phyloP scores from a whole-genome alignment of 2,329 filamentous ascomycete genomes.

The Talaromyces sp. region DNA sequence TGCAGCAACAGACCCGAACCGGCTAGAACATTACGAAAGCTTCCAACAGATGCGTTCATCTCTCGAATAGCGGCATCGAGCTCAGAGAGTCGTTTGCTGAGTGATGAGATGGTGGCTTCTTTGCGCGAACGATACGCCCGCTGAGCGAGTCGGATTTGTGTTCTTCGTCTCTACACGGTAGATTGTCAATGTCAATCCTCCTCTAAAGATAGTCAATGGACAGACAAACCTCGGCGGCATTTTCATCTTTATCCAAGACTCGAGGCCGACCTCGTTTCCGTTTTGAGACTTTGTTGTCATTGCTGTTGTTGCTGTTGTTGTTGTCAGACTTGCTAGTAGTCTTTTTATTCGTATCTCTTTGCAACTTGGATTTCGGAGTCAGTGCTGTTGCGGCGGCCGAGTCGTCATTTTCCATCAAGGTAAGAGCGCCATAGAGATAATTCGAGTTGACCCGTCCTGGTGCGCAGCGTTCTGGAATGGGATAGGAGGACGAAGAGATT shows the following conservation, averaged over 20 bases:
- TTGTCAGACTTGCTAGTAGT: not conserved
- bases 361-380: not conserved
- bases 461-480: not conserved
- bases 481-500: constrained; percentile 11
- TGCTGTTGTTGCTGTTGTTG: not conserved
- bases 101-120: constrained; percentile 68
- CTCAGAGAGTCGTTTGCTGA: constrained; percentile 65
- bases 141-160: constrained; percentile 80
- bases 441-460: not conserved
- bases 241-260: constrained; percentile 71
- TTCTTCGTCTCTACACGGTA: constrained; percentile 66
- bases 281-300: not conserved
- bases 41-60: constrained; percentile 67
- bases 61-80: constrained; percentile 64
- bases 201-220: not conserved
- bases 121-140: constrained; percentile 79
- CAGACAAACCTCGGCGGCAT: constrained; percentile 66
- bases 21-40: constrained; percentile 59
- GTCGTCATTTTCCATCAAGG: constrained; percentile 2
- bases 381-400: not conserved
- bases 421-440: constrained; percentile 9
- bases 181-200: not conserved
- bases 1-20: constrained; percentile 54
- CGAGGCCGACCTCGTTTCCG: constrained; percentile 68
- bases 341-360: not conserved